These are phyloP conservation scores for Dissoconium aciculare DNA, from an alignment of 2,329 filamentous ascomycete genomes.

Conservation along the genomic window DNA sequence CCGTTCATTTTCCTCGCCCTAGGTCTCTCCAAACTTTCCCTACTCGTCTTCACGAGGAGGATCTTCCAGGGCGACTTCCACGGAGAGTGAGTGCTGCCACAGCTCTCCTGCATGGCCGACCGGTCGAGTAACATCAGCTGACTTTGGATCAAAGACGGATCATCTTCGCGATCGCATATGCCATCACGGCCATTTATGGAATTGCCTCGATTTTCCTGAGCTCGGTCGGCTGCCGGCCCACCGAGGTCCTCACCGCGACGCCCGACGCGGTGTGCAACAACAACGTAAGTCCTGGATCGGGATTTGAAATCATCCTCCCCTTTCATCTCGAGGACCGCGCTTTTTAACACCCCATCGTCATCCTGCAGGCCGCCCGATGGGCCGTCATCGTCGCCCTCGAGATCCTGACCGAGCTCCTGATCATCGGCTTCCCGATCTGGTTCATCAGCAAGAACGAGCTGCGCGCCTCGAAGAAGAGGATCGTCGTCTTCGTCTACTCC, in stretches of 20 bases:
- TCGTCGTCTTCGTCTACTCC: slow-evolving; percentile 13
- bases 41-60: slow-evolving; percentile 13
- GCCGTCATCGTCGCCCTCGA: slow-evolving; percentile 10
- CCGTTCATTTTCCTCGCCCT: slow-evolving; percentile 11
- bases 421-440: slow-evolving; percentile 15
- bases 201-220: slow-evolving; percentile 10
- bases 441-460: slow-evolving; percentile 15
- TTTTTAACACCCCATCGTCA: not conserved
- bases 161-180: slow-evolving; percentile 11
- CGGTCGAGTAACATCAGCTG: not conserved
- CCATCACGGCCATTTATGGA: slow-evolving; percentile 8
- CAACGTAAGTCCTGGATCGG: slow-evolving; percentile 9
- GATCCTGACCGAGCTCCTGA: slow-evolving; percentile 12
- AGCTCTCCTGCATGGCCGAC: not conserved
- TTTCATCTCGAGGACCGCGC: no score
- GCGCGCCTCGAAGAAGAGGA: slow-evolving; percentile 12
- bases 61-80: slow-evolving; percentile 14
- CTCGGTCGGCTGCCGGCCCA: slow-evolving; percentile 12
- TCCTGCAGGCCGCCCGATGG: slow-evolving; percentile 9
- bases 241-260: slow-evolving; percentile 6
- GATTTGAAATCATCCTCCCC: no score
- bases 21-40: slow-evolving; percentile 13
- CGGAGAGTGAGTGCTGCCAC: slow-evolving; percentile 5
- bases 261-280: slow-evolving; percentile 12
- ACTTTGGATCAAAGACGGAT: slow-evolving; percentile 5